phyloP scores from a whole-genome alignment of 192 early-diverging fungal species.

The Glomus cerebriforme region DNA sequence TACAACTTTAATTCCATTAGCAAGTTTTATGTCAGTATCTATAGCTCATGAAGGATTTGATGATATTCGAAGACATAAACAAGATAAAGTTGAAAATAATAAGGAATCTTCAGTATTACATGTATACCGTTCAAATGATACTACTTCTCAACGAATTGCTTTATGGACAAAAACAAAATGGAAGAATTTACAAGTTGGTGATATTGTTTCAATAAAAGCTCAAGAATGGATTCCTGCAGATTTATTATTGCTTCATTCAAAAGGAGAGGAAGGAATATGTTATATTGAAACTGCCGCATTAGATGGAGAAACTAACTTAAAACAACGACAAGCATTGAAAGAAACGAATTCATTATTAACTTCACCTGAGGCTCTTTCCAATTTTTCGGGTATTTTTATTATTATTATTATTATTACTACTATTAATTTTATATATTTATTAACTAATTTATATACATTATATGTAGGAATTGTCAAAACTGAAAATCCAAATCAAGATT shows the following conservation, averaged over 20 bases:
- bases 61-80: conserved; percentile 66
- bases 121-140: conserved; percentile 60
- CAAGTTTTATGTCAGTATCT: conserved; percentile 72
- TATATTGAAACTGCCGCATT: conserved; percentile 86
- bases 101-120: conserved; percentile 57
- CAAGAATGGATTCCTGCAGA: conserved; percentile 85
- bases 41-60: conserved; percentile 81
- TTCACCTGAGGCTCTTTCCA: conserved; percentile 50
- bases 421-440: no score
- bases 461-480: conserved; percentile 57
- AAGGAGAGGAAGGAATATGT: conserved; percentile 73
- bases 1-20: conserved; percentile 75
- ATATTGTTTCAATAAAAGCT: conserved; percentile 71
- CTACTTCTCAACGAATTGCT: conserved; percentile 41
- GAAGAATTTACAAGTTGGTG: conserved; percentile 76
- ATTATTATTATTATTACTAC: background rate
- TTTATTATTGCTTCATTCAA: conserved; percentile 69
- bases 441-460: no score
- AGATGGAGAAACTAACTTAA: conserved; percentile 92
- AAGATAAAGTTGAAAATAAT: conserved; percentile 64
- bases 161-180: conserved; percentile 51
- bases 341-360: conserved; percentile 55
- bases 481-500: conserved; percentile 75
- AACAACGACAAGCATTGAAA: conserved; percentile 74
- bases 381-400: conserved; percentile 47